These are phyloP conservation scores for Ulmus americana DNA, from an alignment of 331 rosid genomes.

Conservation along the genomic window DNA sequence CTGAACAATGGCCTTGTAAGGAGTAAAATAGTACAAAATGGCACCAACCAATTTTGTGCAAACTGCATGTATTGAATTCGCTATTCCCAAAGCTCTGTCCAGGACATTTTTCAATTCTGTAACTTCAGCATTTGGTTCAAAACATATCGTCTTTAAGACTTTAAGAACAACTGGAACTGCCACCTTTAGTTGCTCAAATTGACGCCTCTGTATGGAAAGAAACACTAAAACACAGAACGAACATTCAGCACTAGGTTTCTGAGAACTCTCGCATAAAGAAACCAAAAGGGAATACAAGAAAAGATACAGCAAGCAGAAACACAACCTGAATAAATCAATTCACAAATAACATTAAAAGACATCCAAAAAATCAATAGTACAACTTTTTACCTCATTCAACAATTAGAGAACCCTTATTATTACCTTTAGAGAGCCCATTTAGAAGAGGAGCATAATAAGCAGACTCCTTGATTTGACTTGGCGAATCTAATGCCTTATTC, in stretches of 20 bases:
- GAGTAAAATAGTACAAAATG: slow-evolving; percentile 14
- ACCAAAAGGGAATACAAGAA: neutral
- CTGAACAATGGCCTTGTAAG: slow-evolving; percentile 4
- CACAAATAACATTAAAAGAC: neutral
- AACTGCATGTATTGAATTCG: slow-evolving; percentile 54
- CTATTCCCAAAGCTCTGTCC: slow-evolving; percentile 53
- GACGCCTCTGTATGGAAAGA: slow-evolving; percentile 66
- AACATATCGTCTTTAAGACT: slow-evolving; percentile 53
- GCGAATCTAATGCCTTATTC: slow-evolving; percentile 57
- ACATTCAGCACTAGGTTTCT: slow-evolving; percentile 13
- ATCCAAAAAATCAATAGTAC: neutral
- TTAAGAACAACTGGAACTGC: slow-evolving; percentile 60
- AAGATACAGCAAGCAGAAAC: neutral
- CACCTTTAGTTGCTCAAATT: slow-evolving; percentile 65
- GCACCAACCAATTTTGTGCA: slow-evolving; percentile 61
- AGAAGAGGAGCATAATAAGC: slow-evolving; percentile 52
- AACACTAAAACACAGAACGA: slow-evolving; percentile 47
- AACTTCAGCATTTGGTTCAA: slow-evolving; percentile 40
- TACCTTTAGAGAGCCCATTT: slow-evolving; percentile 70
- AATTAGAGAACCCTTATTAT: slow-evolving; percentile 7
- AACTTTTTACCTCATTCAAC: neutral
- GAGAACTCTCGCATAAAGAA: slow-evolving; percentile 9
- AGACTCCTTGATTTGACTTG: slow-evolving; percentile 36
- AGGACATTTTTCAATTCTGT: slow-evolving; percentile 40
- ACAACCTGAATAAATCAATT: neutral